Base-by-base conservation (phyloP, 192 early-diverging fungal species). In the Coemansia sp. region DNA sequence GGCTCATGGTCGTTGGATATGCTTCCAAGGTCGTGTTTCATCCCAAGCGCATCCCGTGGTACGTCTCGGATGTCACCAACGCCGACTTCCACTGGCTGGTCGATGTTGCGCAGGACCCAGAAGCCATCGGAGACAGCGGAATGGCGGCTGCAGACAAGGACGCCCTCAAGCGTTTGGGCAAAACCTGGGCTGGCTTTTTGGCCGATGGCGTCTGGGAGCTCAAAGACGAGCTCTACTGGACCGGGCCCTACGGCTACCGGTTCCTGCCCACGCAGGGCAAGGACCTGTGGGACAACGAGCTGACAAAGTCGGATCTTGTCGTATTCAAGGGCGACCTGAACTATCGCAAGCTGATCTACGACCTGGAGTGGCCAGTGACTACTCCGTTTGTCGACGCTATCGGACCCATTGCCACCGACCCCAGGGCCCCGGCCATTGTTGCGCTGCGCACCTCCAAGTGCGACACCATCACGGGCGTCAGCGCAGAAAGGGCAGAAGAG, bases 321-420 rank as follows among this genome's bases (percentile, higher is more conserved):
- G 85, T 99, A 14, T 98, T 94, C 71, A 99, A 99, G 74, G 97
- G 97, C 34, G 97, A 99, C 65, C 71, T 99, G 61, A 99, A 97
- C 81, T 97, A 93, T 72, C 84, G 95, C 49, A 99, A 99, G 72
- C 81, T 95, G 28, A 85, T 91, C n/a, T 93, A 94, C 74, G 95
- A 98, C 63, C 89, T 87, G 64, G 73, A 90, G 22, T 98, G 95
- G 93, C 83, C 85, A 0, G 81, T 84, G 0, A 88, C 89, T 0
- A 95, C 93, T 4, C 83, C 88, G n/a, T 96, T 99, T 71, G 63
- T 54, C 19, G 85, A 87, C 4, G 93, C 95, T 0, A 86, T 96
- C 58, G 95, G 97, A 0, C 83, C 85, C 1, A 75, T 91, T 14
- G 71, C 83, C n/a, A 71, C 67, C 22, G 54, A 65, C 23, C 68